Evolutionary conservation across 2,329 filamentous ascomycete genomes (phyloP).

Genomic region (Salinomyces thailandicus): DNA sequence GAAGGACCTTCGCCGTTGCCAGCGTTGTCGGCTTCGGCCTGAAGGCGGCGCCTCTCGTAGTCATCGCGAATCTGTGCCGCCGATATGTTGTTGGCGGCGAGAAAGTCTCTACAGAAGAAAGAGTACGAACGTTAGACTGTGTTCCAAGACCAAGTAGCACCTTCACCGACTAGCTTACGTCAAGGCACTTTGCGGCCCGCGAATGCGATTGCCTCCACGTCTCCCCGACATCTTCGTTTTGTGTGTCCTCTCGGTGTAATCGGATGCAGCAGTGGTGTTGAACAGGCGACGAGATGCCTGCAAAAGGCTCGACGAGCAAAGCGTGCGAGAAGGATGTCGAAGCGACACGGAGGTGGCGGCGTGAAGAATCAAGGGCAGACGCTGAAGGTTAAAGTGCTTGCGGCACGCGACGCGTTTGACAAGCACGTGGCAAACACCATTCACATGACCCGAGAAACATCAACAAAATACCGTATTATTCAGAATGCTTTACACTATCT

Average conservation of each 20-base stretch:
- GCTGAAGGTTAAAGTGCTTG: neutral
- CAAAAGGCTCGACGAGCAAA: too few species aligned
- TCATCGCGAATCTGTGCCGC: constrained; percentile 52
- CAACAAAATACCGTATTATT: neutral
- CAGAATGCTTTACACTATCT: too few species aligned
- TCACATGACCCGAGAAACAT: neutral
- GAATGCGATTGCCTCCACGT: constrained; percentile 37
- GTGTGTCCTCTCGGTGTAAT: neutral
- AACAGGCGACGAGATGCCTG: too few species aligned
- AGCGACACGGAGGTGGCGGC: too few species aligned
- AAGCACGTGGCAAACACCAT: neutral
- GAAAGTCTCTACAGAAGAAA: too few species aligned
- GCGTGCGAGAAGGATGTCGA: too few species aligned
- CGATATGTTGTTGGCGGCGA: constrained; percentile 58
- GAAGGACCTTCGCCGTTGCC: constrained; percentile 29
- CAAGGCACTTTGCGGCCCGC: constrained; percentile 53
- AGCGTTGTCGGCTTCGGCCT: constrained; percentile 34
- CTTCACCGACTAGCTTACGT: too few species aligned
- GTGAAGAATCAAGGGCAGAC: too few species aligned
- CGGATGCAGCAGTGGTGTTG: too few species aligned
- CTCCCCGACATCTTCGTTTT: constrained; percentile 24
- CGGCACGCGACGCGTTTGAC: neutral
- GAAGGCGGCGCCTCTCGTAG: constrained; percentile 43
- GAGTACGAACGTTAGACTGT: too few species aligned
- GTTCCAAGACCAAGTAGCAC: too few species aligned